Base-by-base conservation (phyloP, 1,139 yeast species). In the Oligophagozyma castellii region DNA sequence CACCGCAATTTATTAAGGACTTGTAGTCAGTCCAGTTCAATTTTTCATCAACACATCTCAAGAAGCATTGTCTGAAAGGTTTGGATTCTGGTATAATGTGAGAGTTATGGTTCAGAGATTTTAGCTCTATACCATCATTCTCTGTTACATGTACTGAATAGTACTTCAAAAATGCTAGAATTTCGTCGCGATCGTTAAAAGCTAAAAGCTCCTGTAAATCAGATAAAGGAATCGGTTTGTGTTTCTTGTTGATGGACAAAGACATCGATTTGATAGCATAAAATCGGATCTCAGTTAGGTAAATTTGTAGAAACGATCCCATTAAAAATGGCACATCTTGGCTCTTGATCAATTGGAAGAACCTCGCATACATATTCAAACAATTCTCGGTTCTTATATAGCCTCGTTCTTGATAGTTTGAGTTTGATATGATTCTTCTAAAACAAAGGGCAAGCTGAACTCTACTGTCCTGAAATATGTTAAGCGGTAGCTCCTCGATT, bases 241-340 rank as follows among this genome's bases (percentile, higher is more conserved):
- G 74, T 34, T 73, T 73, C 1, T 75, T 63, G 43, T 84, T 94
- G 35, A 73, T 67, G 2, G 86, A 62, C 34, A 71, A 59, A 3
- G 80, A 61, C 63, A 89, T 63, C 0, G 84, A 62, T 42, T 69
- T 73, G 33, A 86, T 51, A 0, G 93, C 86, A 44, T 74, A 72
- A 43, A 79, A 72, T 26, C 98, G 58, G 5, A 86, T 63, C 35
- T 78, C 89, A 43, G 79, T 79, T 46, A 83, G 72, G 40, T 79
- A 86, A 4, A 77, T 72, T 48, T 89, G 95, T 18, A 83, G 53
- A 24, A 89, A 57, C 37, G 93, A 84, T 0, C 83, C 65, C 52
- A 81, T 55, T 22, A 86, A 56, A 33, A 75, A 68, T 1, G 95
- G 92, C 0, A 83, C 71, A 2, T 58, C 53, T 5, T 61, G 54